Evolutionary conservation across 2,329 filamentous ascomycete genomes (phyloP).

Genomic region (Penicillium sp.): DNA sequence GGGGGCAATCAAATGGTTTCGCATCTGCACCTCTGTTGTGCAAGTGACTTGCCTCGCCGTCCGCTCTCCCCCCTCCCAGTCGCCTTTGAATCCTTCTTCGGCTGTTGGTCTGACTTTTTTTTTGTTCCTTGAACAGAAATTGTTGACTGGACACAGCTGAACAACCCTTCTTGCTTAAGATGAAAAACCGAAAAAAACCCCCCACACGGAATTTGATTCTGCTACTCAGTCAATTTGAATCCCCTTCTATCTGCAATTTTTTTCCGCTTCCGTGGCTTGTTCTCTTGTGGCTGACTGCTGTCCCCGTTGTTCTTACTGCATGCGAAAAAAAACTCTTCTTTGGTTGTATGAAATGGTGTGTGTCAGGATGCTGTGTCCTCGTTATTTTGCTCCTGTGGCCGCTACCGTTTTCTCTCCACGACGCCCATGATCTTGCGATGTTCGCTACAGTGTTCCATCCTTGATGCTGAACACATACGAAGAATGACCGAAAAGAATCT

Average conservation of each 20-base stretch:
- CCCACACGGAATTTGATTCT: too few relatives aligned
- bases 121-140: too few relatives aligned
- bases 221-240: too few relatives aligned
- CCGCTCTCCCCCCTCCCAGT: not conserved
- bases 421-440: not conserved
- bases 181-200: too few relatives aligned
- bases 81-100: too few relatives aligned
- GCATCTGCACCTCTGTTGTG: slow-evolving; percentile 17
- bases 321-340: slow-evolving; percentile 23
- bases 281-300: too few relatives aligned
- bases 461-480: slow-evolving; percentile 30
- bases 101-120: too few relatives aligned
- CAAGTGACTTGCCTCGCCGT: not conserved
- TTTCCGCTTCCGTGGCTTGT: too few relatives aligned
- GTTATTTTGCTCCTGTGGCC: slow-evolving; percentile 24
- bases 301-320: slow-evolving; percentile 18
- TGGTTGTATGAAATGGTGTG: slow-evolving; percentile 17
- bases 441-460: slow-evolving; percentile 9
- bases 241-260: too few relatives aligned
- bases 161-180: too few relatives aligned
- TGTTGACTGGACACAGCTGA: too few relatives aligned
- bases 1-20: slow-evolving; percentile 34
- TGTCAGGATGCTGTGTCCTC: slow-evolving; percentile 12
- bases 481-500: slow-evolving; percentile 32
- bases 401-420: slow-evolving; percentile 3